A percentile compares a stretch with the other conserved stretches of the same genome.
Conservation (phyloP, 2,329 filamentous ascomycete genomes). For the Fusarium algeriense region DNA sequence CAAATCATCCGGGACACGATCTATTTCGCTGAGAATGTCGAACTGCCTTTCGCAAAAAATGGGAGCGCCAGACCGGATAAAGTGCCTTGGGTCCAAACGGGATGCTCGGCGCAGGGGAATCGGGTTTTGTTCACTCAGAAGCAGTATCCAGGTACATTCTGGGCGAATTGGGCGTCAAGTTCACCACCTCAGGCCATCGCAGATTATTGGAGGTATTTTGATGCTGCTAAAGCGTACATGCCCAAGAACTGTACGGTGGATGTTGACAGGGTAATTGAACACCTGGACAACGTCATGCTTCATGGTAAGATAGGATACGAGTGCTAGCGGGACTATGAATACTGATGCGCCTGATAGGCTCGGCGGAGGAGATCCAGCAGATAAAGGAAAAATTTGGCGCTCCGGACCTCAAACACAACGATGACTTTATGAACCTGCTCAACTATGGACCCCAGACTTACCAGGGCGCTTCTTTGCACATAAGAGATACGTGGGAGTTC, state of each 20-base stretch:
- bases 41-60: background rate
- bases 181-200: background rate
- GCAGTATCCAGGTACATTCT: background rate
- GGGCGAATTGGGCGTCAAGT: constrained; percentile 5
- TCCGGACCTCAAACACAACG: background rate
- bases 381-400: constrained; percentile 5
- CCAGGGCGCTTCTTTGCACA: background rate
- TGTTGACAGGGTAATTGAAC: background rate
- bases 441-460: constrained; percentile 1
- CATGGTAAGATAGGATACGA: background rate
- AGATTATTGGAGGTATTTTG: constrained; percentile 10
- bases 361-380: background rate
- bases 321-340: background rate
- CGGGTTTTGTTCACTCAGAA: constrained; percentile 9
- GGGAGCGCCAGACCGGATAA: background rate
- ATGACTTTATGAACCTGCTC: constrained; percentile 8
- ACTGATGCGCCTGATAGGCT: background rate
- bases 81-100: constrained; percentile 10
- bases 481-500: background rate
- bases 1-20: constrained; percentile 9
- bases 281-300: constrained; percentile 2
- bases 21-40: background rate
- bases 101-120: constrained; percentile 2
- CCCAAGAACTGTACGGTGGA: constrained; percentile 10
- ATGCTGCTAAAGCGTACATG: constrained; percentile 6